Evolutionary conservation across 371 early-diverging fungal species (phyloP), one percentile per base, ranked within the genome.

Genomic region (Mucor sp.): DNA sequence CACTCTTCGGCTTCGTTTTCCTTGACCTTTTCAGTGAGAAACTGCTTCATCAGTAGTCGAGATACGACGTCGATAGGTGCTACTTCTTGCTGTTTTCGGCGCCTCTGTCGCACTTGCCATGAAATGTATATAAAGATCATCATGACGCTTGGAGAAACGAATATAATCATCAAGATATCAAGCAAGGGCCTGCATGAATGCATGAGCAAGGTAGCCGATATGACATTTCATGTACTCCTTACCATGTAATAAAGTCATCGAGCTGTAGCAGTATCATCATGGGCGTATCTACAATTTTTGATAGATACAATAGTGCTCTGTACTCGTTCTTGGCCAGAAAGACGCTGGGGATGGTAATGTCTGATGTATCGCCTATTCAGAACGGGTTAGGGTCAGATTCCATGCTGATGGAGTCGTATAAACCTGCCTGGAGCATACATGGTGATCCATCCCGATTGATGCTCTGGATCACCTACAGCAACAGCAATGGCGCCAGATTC

Each of bases 401-500:
- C 12, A 23, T 32, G 27, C 7, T 25, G 15, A 27, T 12, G 14
- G 7, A 12, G 19, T 41, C 30, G 28, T 48, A 30, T 30, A 30
- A 30, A 50, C 66, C 79, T 81, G 87, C 90, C 88, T 58, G 89
- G 85, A 25, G 95, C 90, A 79, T 92, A 95, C 97, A 96, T 96
- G 64, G 95, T 95, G 63, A 96, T 85, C 66, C 94, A 89, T 53
- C 87, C 84, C 12, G 70, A 69, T 56, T 85, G 80, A 57, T 82
- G 78, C 56, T 86, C 85, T 58, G 89, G 86, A 77, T 95, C 95
- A 27, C 97, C 97, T 4, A 97, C 93, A 14, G 94, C 85, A 9
- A 97, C 95, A 3, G 93, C 96, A n/a, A 82, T 80, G 0, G 95
- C 95, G 27, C 97, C 96, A 30, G 90, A 86, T 21, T 69, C 73